These are phyloP conservation scores for Ettlia oleoabundans DNA, from an alignment of 139 green algal species.

Conservation along the genomic window DNA sequence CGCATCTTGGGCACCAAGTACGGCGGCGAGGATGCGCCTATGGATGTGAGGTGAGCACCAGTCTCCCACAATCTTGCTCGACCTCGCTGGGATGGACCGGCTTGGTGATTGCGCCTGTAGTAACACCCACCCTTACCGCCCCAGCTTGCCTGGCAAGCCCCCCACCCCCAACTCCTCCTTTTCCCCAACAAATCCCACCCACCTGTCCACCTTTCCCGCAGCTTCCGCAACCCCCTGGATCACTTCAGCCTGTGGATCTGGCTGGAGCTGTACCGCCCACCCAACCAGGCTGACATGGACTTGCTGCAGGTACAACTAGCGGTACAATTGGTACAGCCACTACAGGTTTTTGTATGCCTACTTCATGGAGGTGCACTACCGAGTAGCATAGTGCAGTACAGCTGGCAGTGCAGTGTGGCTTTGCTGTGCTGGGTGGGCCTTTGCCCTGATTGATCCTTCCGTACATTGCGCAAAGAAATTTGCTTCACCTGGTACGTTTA, in stretches of 20 bases:
- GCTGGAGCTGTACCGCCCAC: conserved; percentile 42
- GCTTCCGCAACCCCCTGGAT: conserved; percentile 25
- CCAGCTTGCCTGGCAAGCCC: too few relatives aligned
- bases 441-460: background rate
- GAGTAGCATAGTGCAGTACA: too few relatives aligned
- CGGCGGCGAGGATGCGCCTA: conserved; percentile 36
- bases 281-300: conserved; percentile 12
- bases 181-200: background rate
- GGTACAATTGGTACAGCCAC: too few relatives aligned
- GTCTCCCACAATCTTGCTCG: background rate
- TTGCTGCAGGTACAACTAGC: conserved; percentile 45
- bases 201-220: background rate
- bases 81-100: too few relatives aligned
- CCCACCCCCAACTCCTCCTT: too few relatives aligned
- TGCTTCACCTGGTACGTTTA: too few relatives aligned
- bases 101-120: too few relatives aligned
- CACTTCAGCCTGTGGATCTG: conserved; percentile 48
- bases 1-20: conserved; percentile 26
- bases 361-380: background rate
- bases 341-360: background rate
- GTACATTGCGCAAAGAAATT: background rate
- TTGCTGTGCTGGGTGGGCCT: background rate
- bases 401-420: background rate
- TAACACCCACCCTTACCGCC: too few relatives aligned
- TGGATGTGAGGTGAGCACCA: conserved; percentile 7